Percentiles rank a stretch among this genome's conserved stretches.
phyloP scores from a whole-genome alignment of 345 rosid genomes.

The Iberis pinnata region DNA sequence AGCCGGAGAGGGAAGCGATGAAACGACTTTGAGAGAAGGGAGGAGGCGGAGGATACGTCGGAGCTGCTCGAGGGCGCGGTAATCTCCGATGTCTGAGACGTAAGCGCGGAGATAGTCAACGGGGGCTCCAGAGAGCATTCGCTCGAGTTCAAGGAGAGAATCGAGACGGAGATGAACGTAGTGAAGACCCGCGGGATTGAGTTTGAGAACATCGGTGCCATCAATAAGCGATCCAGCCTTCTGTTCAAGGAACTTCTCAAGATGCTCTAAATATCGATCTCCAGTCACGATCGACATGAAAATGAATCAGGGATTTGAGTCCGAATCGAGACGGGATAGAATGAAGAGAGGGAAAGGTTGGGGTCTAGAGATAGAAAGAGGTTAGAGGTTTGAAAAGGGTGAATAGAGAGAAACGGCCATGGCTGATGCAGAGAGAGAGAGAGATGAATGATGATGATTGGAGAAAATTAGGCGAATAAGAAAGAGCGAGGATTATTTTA shows the following conservation, averaged over 20 bases:
- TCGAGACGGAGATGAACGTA: slow-evolving; percentile 90
- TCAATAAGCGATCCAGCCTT: slow-evolving; percentile 70
- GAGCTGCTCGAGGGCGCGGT: slow-evolving; percentile 92
- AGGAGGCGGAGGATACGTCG: slow-evolving; percentile 76
- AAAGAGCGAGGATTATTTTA: slow-evolving; percentile 22
- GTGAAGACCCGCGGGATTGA: slow-evolving; percentile 91
- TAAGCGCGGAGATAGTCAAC: slow-evolving; percentile 97
- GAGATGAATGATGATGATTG: slow-evolving; percentile 5
- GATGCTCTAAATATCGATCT: slow-evolving; percentile 80
- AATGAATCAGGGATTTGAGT: slow-evolving; percentile 3
- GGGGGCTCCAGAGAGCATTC: slow-evolving; percentile 78
- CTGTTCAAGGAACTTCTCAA: slow-evolving; percentile 69
- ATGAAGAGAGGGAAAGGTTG: neutral
- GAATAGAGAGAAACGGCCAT: slow-evolving; percentile 33
- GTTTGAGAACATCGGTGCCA: slow-evolving; percentile 61
- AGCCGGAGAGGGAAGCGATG: slow-evolving; percentile 60
- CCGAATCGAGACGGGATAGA: neutral
- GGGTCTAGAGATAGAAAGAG: slow-evolving; percentile 20
- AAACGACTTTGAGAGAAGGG: slow-evolving; percentile 75
- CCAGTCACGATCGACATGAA: slow-evolving; percentile 77
- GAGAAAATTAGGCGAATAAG: slow-evolving; percentile 10
- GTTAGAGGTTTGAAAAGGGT: slow-evolving; percentile 8
- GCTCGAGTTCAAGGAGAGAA: slow-evolving; percentile 79
- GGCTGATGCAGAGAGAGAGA: slow-evolving; percentile 14
- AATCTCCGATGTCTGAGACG: slow-evolving; percentile 90